These are phyloP conservation scores for Fomitopsis palustris DNA, from an alignment of 1,284 basidiomycete species.

Conservation along the genomic window DNA sequence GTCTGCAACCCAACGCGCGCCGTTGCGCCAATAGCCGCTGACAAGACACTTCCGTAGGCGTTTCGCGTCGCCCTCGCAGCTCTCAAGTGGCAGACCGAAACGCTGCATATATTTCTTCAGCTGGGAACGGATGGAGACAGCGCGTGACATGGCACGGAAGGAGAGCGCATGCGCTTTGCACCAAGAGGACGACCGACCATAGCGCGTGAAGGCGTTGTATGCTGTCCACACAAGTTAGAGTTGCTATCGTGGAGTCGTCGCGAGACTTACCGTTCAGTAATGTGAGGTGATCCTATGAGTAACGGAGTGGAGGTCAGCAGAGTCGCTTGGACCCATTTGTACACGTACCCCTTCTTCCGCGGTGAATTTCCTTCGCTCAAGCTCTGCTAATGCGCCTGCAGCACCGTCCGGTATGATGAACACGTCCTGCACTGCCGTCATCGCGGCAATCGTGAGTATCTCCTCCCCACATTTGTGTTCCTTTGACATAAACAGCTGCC, in stretches of 20 bases:
- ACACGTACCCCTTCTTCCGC: conserved; percentile 88
- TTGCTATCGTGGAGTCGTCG: neutral
- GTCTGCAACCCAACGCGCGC: conserved; percentile 85
- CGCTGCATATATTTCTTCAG: conserved; percentile 90
- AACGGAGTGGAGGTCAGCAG: neutral
- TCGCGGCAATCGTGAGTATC: conserved; percentile 92
- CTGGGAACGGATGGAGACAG: conserved; percentile 88
- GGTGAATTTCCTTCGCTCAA: conserved; percentile 92
- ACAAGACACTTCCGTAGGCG: conserved; percentile 82
- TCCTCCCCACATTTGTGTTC: conserved; percentile 89
- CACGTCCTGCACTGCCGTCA: conserved; percentile 88
- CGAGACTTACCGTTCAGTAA: conserved; percentile 72
- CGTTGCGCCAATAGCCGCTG: conserved; percentile 92
- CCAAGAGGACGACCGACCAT: conserved; percentile 85
- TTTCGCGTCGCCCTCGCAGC: conserved; percentile 83
- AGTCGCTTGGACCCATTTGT: neutral
- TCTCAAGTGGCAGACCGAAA: conserved; percentile 74
- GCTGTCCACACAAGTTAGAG: conserved; percentile 40
- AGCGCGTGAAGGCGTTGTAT: conserved; percentile 88
- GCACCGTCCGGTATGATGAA: conserved; percentile 86
- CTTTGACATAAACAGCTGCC: conserved; percentile 80
- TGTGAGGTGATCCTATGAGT: conserved; percentile 83
- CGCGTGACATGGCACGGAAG: conserved; percentile 89
- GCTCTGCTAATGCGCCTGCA: conserved; percentile 80
- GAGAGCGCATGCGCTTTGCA: conserved; percentile 91